Evolutionary conservation across 345 rosid genomes (phyloP).

Genomic region (Camelina hispida): DNA sequence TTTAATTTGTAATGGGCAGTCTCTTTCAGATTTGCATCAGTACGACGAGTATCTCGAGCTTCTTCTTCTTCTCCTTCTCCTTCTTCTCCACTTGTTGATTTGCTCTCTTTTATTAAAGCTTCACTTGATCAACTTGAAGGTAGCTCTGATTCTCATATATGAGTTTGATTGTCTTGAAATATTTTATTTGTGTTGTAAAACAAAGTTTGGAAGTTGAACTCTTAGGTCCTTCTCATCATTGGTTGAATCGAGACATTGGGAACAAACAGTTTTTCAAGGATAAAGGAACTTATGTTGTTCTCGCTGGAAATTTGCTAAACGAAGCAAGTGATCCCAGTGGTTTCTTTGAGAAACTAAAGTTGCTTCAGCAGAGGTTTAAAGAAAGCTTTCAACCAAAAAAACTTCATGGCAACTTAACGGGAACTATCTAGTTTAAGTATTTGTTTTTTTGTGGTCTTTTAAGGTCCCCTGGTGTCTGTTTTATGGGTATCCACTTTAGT

Average conservation of each 20-base stretch:
- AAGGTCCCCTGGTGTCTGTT: slow-evolving; percentile 69
- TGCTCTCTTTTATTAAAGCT: slow-evolving; percentile 55
- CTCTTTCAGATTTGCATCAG: slow-evolving; percentile 59
- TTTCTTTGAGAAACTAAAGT: slow-evolving; percentile 68
- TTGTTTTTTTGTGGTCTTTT: slow-evolving; percentile 32
- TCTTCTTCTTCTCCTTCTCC: slow-evolving; percentile 22
- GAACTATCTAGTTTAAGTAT: neutral
- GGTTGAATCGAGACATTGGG: slow-evolving; percentile 66
- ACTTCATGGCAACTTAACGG: slow-evolving; percentile 1
- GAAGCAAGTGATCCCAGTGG: slow-evolving; percentile 41
- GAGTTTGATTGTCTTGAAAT: neutral
- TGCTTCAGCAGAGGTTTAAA: slow-evolving; percentile 75
- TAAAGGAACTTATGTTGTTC: slow-evolving; percentile 56
- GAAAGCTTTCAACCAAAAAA: slow-evolving; percentile 14
- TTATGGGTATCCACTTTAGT: slow-evolving; percentile 65
- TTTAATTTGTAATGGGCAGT: slow-evolving; percentile 56
- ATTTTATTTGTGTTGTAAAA: slow-evolving; percentile 5
- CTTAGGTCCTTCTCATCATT: slow-evolving; percentile 71
- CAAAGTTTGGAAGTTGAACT: slow-evolving; percentile 21
- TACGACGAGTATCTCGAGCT: slow-evolving; percentile 48
- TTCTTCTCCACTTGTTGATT: slow-evolving; percentile 43
- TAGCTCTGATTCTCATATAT: slow-evolving; percentile 27
- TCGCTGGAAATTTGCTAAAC: slow-evolving; percentile 58
- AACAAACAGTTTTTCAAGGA: slow-evolving; percentile 50
- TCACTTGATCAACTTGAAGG: slow-evolving; percentile 63